Base-by-base conservation (phyloP, 805 yeast genomes). In the Kodamaea kaohsiungensis region DNA sequence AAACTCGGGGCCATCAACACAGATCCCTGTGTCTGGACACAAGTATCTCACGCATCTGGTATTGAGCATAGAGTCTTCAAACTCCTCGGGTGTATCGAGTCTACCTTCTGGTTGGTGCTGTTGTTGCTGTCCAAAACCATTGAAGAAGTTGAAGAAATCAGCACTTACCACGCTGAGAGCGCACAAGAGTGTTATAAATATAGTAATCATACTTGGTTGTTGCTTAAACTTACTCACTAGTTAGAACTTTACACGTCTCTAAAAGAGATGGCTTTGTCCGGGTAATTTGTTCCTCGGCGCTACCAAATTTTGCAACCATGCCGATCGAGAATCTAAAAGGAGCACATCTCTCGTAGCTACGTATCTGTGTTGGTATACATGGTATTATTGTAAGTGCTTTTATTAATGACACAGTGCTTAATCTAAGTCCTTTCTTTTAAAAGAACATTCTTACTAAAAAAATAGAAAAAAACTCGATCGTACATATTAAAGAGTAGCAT, bases 1-100 rank as follows among this genome's bases (percentile, higher is more conserved):
- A 50, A 86, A 88, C 7, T 78, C 60, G 0, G 90, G 83, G 1
- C 70, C 62, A 1, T 78, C 77, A 0, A 90, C 99, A 73, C 99
- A 95, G 8, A 77, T 77, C 42, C 85, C 75, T 0, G 98, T 90
- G 60, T 86, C 96, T 2, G 90, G 90, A 66, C 99, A 95, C 37
- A 93, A 70, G 66, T 86, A 93, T 5, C 75, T 73, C 8, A 71
- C 69, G 65, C 99, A 95, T 2, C 75, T 71, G 30, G 66, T 61
- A 46, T 73, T 70, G 39, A 79, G 67, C 50, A 71, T 71, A 46
- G 68, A 62, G 12, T 64, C 58, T 56, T 79, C 83, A 52, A 71
- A 69, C 37, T 75, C 72, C 33, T 72, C 68, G 13, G 67, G 71
- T 18, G 63, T 65, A 46, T 64, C 73, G 15, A 48, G 59, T 17